A percentile compares a stretch with the other conserved stretches of the same genome.
phyloP scores from a whole-genome alignment of 495 filamentous ascomycete genomes.

The Talaromyces liani region DNA sequence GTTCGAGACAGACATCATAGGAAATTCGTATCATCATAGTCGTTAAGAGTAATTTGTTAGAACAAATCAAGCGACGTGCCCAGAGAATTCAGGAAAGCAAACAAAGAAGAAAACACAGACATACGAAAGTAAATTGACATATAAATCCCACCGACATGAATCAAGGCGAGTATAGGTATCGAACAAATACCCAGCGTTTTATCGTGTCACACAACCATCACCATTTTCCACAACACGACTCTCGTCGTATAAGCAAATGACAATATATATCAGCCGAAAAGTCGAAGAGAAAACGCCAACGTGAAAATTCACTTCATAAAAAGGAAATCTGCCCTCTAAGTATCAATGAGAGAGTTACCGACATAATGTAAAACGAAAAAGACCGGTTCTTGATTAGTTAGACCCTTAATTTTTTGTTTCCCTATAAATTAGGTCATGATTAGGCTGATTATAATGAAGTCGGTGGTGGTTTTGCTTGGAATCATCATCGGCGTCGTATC shows the following conservation, averaged over 20 bases:
- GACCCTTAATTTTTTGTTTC: not conserved
- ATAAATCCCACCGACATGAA: not conserved
- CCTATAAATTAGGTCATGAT: conserved; percentile 4
- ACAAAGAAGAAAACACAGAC: conserved; percentile 18
- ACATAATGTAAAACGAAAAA: conserved; percentile 3
- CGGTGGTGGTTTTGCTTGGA: not conserved
- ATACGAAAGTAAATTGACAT: conserved; percentile 12
- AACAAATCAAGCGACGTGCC: conserved; percentile 10
- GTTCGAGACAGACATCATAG: conserved; percentile 14
- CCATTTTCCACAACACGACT: not conserved
- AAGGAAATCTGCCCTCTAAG: conserved; percentile 3
- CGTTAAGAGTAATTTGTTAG: conserved; percentile 26
- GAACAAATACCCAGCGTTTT: not conserved
- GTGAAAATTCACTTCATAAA: not conserved
- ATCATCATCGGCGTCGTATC: conserved; percentile 33
- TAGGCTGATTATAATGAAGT: conserved; percentile 10
- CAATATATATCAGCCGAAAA: conserved; percentile 1
- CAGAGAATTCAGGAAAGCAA: conserved; percentile 15
- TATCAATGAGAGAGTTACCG: not conserved
- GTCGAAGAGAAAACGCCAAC: conserved; percentile 6
- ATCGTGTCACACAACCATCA: not conserved
- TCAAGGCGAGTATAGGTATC: not conserved
- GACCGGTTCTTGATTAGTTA: conserved; percentile 5
- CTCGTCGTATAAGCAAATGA: not conserved
- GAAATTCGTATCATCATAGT: conserved; percentile 45